Percentiles rank a stretch among this genome's conserved stretches.
These are phyloP conservation scores for Antrodiella citrinella DNA, from an alignment of 768 basidiomycete species.

Conservation along the genomic window DNA sequence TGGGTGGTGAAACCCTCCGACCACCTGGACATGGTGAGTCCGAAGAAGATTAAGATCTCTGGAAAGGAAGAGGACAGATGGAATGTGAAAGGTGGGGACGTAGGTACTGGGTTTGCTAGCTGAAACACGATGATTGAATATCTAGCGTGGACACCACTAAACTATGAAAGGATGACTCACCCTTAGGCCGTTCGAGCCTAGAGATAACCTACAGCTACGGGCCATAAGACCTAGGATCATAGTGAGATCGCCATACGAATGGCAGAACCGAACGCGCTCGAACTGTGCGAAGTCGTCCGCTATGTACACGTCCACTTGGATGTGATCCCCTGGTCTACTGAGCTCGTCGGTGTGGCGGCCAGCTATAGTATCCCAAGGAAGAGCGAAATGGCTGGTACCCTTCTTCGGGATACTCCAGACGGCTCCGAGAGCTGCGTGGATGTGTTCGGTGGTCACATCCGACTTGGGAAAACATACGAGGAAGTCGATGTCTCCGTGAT, in stretches of 20 bases:
- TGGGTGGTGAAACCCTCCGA: slow-evolving; percentile 46
- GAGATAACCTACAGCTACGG: slow-evolving; percentile 39
- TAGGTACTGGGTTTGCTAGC: slow-evolving; percentile 24
- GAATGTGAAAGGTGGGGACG: slow-evolving; percentile 31
- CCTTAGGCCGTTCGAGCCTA: slow-evolving; percentile 52
- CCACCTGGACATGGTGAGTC: slow-evolving; percentile 45
- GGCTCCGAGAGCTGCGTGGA: slow-evolving; percentile 38
- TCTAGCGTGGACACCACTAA: too few species aligned
- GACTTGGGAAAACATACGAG: slow-evolving; percentile 42
- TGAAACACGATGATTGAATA: too few species aligned
- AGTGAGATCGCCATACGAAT: slow-evolving; percentile 64
- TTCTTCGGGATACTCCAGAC: slow-evolving; percentile 39
- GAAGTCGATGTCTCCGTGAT: slow-evolving; percentile 67
- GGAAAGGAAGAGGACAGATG: slow-evolving; percentile 42
- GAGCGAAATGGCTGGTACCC: slow-evolving; percentile 57
- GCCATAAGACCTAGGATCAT: slow-evolving; percentile 59
- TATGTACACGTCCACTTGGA: slow-evolving; percentile 59
- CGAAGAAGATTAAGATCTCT: slow-evolving; percentile 48
- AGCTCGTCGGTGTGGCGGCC: slow-evolving; percentile 14
- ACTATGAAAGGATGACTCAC: slow-evolving; percentile 24
- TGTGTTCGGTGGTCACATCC: slow-evolving; percentile 10
- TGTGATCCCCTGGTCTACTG: slow-evolving; percentile 13
- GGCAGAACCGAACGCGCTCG: slow-evolving; percentile 44
- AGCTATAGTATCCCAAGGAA: slow-evolving; percentile 31
- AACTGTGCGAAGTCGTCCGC: slow-evolving; percentile 43